Evolutionary conservation across 2,329 filamentous ascomycete species (phyloP).

Genomic region (Byssoonygena ceratinophila): DNA sequence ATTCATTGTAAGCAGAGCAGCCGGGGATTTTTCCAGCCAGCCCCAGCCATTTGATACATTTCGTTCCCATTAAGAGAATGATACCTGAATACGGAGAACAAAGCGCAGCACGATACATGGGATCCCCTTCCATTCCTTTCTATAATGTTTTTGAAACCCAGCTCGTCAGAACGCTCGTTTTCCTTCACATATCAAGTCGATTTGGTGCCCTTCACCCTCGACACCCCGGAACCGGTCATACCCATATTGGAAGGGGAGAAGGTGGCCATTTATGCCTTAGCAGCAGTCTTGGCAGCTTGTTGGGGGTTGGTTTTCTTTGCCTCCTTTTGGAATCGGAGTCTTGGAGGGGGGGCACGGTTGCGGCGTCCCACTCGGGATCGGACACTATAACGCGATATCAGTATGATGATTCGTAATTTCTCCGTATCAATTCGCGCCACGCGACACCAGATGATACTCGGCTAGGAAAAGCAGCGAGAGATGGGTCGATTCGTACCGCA

Average conservation of each 20-base stretch:
- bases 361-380: conserved; percentile 92
- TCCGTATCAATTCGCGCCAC: neutral
- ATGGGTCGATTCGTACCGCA: conserved; percentile 61
- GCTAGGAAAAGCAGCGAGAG: neutral
- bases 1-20: conserved; percentile 8
- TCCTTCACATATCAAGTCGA: conserved; percentile 2
- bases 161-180: conserved; percentile 3
- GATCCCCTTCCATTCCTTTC: neutral
- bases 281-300: conserved; percentile 55
- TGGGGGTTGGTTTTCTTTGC: conserved; percentile 98
- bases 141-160: neutral
- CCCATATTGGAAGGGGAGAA: conserved; percentile 1
- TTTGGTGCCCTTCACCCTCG: neutral
- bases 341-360: conserved; percentile 95
- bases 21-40: conserved; percentile 1
- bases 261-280: conserved; percentile 22
- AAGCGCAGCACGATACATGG: conserved; percentile 3
- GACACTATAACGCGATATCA: conserved; percentile 53
- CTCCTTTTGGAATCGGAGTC: conserved; percentile 99
- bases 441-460: neutral
- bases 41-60: conserved; percentile 9
- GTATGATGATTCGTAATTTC: conserved; percentile 1
- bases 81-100: conserved; percentile 5
- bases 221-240: conserved; percentile 1
- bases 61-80: conserved; percentile 10